phyloP scores from a whole-genome alignment of 2,329 filamentous ascomycete genomes.

The Keithomyces neogunnii region DNA sequence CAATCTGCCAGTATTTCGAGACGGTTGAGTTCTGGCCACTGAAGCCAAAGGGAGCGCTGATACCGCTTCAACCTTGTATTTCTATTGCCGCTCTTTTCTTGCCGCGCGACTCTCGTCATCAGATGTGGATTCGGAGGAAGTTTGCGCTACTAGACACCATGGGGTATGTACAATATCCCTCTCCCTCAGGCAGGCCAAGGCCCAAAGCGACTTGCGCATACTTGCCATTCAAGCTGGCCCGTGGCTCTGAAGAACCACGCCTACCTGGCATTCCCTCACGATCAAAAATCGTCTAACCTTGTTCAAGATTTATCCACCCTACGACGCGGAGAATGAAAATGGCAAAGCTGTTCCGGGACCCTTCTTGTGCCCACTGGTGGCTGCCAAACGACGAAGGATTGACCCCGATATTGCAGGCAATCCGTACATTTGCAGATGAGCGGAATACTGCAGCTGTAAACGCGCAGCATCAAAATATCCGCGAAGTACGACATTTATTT shows the following conservation, averaged over 20 bases:
- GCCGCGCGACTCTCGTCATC: conserved; percentile 63
- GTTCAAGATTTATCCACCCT: conserved; percentile 71
- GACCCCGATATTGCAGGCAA: conserved; percentile 62
- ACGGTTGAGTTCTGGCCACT: conserved; percentile 64
- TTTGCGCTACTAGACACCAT: conserved; percentile 69
- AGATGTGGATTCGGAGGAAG: conserved; percentile 71
- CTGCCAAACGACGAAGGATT: conserved; percentile 73
- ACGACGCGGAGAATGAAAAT: conserved; percentile 65
- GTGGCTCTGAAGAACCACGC: not conserved
- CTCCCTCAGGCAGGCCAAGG: not conserved
- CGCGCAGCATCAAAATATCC: conserved; percentile 54
- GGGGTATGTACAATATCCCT: conserved; percentile 52
- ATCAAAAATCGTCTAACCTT: not conserved
- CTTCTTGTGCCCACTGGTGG: conserved; percentile 77
- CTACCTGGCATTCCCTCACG: not conserved
- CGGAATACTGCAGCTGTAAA: conserved; percentile 54
- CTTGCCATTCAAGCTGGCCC: too few species aligned
- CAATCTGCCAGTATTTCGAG: conserved; percentile 72
- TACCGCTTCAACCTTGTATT: conserved; percentile 67
- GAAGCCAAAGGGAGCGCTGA: conserved; percentile 59
- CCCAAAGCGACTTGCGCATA: not conserved
- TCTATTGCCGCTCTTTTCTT: conserved; percentile 72
- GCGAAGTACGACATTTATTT: conserved; percentile 69
- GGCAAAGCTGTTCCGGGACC: conserved; percentile 64
- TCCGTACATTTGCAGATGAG: conserved; percentile 76